phyloP scores from a whole-genome alignment of 805 yeast species.

The Metahyphopichia silvanorum region DNA sequence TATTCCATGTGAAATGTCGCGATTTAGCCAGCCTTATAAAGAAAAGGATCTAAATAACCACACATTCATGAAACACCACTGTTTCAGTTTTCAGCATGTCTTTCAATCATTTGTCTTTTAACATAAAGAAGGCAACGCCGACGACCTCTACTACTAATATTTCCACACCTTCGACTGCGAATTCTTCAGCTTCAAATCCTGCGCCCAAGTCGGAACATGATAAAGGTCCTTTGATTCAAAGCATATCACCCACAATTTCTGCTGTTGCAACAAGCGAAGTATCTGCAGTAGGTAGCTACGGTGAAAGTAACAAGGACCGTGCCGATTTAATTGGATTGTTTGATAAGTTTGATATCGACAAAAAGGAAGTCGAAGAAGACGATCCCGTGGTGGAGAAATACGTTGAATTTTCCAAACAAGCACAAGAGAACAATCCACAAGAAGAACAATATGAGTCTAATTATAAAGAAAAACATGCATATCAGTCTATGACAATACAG shows the following conservation, averaged over 20 bases:
- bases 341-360: slow-evolving; percentile 30
- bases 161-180: slow-evolving; percentile 6
- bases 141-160: slow-evolving; percentile 41
- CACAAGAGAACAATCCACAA: slow-evolving; percentile 3
- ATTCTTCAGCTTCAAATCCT: slow-evolving; percentile 1
- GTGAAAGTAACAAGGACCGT: slow-evolving; percentile 1
- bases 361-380: slow-evolving; percentile 7
- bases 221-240: slow-evolving; percentile 13
- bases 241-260: slow-evolving; percentile 9
- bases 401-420: slow-evolving; percentile 5
- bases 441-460: not conserved
- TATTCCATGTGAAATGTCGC: not conserved
- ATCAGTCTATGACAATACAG: not conserved
- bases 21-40: no score
- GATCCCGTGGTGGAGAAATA: slow-evolving; percentile 7
- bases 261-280: slow-evolving; percentile 10
- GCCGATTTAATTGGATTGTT: slow-evolving; percentile 30
- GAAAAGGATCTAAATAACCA: not conserved
- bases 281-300: slow-evolving; percentile 7
- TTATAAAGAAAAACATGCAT: not conserved
- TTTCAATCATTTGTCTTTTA: slow-evolving; percentile 28
- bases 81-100: slow-evolving; percentile 16
- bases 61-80: not conserved
- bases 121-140: slow-evolving; percentile 35
- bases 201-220: slow-evolving; percentile 1